Base-by-base conservation (phyloP, 495 filamentous ascomycete species). In the Extremus antarcticus region DNA sequence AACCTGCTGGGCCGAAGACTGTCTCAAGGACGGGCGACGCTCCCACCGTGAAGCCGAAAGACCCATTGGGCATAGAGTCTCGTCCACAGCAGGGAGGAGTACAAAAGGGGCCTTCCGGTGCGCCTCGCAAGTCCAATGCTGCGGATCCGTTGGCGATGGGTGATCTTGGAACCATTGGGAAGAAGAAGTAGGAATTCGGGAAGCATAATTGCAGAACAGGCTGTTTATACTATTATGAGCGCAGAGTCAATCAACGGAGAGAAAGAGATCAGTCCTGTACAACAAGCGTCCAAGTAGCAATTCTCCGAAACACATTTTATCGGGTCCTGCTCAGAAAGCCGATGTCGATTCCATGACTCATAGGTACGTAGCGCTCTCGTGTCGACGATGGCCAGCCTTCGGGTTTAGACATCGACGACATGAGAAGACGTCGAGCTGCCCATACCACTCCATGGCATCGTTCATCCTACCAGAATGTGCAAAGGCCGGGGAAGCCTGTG, bases 81-180 rank as follows among this genome's bases (percentile, higher is more conserved):
- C 4, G 17, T 7, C 15, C 41, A n/a, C 41, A 45, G 41, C 15
- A n/a, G 41, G 41, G 41, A 8, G 41, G 41, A n/a, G 41, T 17
- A 45, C 8, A n/a, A 45, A 45, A n/a, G 41, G 7, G 16, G 16
- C 4, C 8, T 3, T 10, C 8, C 21, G 46, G n/a, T n/a, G n/a
- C n/a, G n/a, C n/a, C n/a, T n/a, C n/a, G n/a, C n/a, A 48, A 48
- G 23, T 3, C 46, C 8, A 48, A 10, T 23, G 46, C 46, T 3
- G 46, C 13, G 13, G 46, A 48, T 48, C 46, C 46, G 20, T 48
- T 48, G 46, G 46, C 20, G 20, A 23, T 48, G 9, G 46, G 46
- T 25, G 46, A 48, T 15, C 3, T 48, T 24, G 23, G 19, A 17
- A 7, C 20, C 8, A 48, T 48, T 23, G 46, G 46, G 20, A 23